Evolutionary conservation across 495 filamentous ascomycete genomes (phyloP), one percentile per base, ranked within the genome.

Genomic region (Trichocladium antarcticum): DNA sequence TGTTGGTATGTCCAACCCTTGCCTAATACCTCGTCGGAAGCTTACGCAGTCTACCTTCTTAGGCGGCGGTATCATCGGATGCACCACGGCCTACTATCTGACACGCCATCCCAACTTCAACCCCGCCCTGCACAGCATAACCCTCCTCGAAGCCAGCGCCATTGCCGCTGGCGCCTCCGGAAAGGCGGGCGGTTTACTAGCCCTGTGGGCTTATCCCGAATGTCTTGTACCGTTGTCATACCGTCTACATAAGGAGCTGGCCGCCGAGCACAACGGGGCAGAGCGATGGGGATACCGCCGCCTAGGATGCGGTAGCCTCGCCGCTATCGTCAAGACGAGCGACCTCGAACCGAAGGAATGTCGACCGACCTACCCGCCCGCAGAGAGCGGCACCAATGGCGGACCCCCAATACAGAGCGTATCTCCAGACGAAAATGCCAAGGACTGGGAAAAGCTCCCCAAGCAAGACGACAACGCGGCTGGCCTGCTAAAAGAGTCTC

Each of bases 1-100:
- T 49, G 62, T 84, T 56, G 82, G 82, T 84, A 69, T 56, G 75
- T 49, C 34, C 12, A 10, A 4, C 24, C 24, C 24, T 27, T 27
- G 24, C 24, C 3, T n/a, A n/a, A n/a, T n/a, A n/a, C n/a, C n/a
- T n/a, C n/a, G 4, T 27, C 24, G 24, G 3, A 27, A 27, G 10
- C 31, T 32, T 14, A 32, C 31, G 5, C 10, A 32, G 31, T 14
- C 4, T 9, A 38, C 16, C 37, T 1, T 9, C 46, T n/a, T n/a
- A 89, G 90, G 92, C 55, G 92, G 90, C 57, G 92, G 92, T 60
- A 89, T 98, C 47, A 95, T 98, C 59, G 92, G 92, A 57, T 85
- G 82, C 64, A 92, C 87, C 47, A 87, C 87, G 12, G 92, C 92
- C 44, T 98, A 98, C 66, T 97, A 84, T 61, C 72, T 98, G 12